These are phyloP conservation scores for Aspergillus cejpii DNA, from an alignment of 2,329 filamentous ascomycete genomes.

Conservation along the genomic window DNA sequence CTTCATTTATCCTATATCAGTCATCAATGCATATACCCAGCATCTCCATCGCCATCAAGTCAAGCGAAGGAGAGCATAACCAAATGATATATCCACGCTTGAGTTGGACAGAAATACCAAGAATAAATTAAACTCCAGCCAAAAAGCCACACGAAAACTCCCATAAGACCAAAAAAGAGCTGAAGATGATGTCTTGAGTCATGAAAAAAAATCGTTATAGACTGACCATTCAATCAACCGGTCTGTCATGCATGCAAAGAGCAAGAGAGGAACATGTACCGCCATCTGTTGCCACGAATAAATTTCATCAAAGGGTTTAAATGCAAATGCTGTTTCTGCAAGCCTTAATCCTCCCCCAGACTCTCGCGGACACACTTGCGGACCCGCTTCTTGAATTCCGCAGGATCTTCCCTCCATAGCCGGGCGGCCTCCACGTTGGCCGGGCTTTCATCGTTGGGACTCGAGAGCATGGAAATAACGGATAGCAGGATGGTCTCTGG, in stretches of 20 bases:
- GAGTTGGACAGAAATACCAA: too few relatives aligned
- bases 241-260: conserved; percentile 28
- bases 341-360: conserved; percentile 62
- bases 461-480: conserved; percentile 85
- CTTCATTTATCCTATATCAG: too few relatives aligned
- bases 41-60: not conserved
- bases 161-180: not conserved
- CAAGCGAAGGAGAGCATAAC: too few relatives aligned
- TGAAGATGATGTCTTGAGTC: not conserved
- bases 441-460: conserved; percentile 90
- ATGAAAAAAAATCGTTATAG: conserved; percentile 1
- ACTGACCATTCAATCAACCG: not conserved
- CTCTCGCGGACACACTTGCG: conserved; percentile 75
- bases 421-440: conserved; percentile 92
- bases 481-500: conserved; percentile 89
- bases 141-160: not conserved
- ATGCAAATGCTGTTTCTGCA: too few relatives aligned
- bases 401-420: conserved; percentile 72
- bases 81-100: too few relatives aligned
- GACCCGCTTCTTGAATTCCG: conserved; percentile 72
- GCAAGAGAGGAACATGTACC: conserved; percentile 17
- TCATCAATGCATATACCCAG: not conserved
- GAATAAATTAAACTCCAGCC: conserved; percentile 4
- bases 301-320: too few relatives aligned
- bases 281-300: too few relatives aligned